A percentile compares a stretch with the other conserved stretches of the same genome.
Evolutionary conservation across 129 eudicot species (phyloP).

Genomic region (Tagetes patula): DNA sequence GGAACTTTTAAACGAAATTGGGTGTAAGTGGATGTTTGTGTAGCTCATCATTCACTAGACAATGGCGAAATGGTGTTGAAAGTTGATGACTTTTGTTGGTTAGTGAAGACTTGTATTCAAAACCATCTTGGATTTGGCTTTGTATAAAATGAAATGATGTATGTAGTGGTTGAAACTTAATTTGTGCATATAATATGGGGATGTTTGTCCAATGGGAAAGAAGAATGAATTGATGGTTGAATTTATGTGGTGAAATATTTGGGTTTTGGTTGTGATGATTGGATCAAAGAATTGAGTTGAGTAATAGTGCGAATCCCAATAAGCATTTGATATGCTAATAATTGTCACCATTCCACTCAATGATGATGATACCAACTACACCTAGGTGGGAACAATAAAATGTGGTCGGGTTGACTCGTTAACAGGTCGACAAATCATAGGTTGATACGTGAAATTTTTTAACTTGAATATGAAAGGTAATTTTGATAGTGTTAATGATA

Average conservation of each 20-base stretch:
- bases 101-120: conserved; percentile 16
- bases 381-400: no score
- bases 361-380: conserved; percentile 17
- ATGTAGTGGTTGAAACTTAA: not conserved
- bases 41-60: conserved; percentile 31
- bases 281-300: conserved; percentile 44
- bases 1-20: conserved; percentile 24
- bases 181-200: conserved; percentile 12
- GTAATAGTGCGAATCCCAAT: conserved; percentile 60
- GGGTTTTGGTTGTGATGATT: conserved; percentile 24
- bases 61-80: not conserved
- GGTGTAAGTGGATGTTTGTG: conserved; percentile 25
- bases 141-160: not conserved
- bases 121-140: conserved; percentile 29
- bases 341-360: conserved; percentile 42
- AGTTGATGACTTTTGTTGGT: conserved; percentile 36
- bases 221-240: conserved; percentile 13
- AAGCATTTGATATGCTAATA: conserved; percentile 60
- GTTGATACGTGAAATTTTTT: no score
- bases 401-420: no score
- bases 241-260: conserved; percentile 6
- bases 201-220: conserved; percentile 35
- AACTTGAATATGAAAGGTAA: no score
- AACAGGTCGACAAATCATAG: no score
- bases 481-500: no score